Evolutionary conservation across 768 basidiomycete species (phyloP).

Genomic region (Leccinum olivaceopallidum): DNA sequence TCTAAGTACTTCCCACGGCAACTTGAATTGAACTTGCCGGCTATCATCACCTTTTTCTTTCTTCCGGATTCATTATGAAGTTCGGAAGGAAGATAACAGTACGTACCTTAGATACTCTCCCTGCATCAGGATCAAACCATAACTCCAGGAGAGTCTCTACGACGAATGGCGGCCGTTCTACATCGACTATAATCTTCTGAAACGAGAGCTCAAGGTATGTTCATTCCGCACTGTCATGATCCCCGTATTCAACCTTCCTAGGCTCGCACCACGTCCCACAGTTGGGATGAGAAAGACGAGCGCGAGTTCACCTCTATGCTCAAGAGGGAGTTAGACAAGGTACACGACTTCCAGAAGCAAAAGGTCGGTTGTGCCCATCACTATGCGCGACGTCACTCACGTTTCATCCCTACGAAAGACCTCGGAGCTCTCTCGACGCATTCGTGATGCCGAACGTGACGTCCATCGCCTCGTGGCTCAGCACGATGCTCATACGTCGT

Average conservation of each 20-base stretch:
- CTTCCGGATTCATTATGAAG: conserved; percentile 53
- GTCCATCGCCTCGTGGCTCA: conserved; percentile 76
- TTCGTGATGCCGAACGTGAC: conserved; percentile 78
- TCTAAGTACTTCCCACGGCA: conserved; percentile 13
- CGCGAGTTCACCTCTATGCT: conserved; percentile 76
- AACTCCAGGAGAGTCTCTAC: conserved; percentile 72
- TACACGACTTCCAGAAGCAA: conserved; percentile 87
- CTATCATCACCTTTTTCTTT: not conserved
- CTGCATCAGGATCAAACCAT: not conserved
- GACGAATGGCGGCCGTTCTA: conserved; percentile 91
- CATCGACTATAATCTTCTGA: conserved; percentile 85
- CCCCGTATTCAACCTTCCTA: conserved; percentile 16
- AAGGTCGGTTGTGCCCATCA: conserved; percentile 56
- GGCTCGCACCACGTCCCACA: conserved; percentile 51
- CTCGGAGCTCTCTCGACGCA: conserved; percentile 77
- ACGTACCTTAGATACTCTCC: conserved; percentile 16
- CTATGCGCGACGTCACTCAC: conserved; percentile 5
- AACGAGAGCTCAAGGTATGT: conserved; percentile 83
- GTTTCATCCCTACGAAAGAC: conserved; percentile 46
- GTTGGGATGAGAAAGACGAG: conserved; percentile 82
- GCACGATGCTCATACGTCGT: conserved; percentile 35
- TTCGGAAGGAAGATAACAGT: conserved; percentile 80
- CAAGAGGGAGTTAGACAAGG: conserved; percentile 87
- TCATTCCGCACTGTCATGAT: not conserved
- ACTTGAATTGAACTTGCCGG: not conserved